Percentiles rank a stretch among this genome's conserved stretches.
Evolutionary conservation across 106 monocot genomes (phyloP).

Genomic region (Acanthochlamys bracteata): DNA sequence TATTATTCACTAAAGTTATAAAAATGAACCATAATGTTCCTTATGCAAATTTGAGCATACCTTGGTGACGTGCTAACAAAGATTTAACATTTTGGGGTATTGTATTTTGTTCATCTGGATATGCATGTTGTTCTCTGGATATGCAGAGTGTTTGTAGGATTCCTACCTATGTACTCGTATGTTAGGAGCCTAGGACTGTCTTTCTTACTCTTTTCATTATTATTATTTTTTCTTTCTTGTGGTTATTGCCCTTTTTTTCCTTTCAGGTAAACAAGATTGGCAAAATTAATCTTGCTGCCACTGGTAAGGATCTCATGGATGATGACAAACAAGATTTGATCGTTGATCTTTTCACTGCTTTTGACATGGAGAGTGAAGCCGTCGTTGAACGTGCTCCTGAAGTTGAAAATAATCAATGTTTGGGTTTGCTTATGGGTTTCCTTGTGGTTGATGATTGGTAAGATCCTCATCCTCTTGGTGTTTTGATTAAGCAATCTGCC

Average conservation of each 20-base stretch:
- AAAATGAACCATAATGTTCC: too few relatives aligned
- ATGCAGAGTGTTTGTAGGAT: too few relatives aligned
- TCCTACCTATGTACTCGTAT: too few relatives aligned
- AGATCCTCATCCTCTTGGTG: constrained; percentile 10
- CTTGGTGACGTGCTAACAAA: too few relatives aligned
- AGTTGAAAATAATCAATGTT: constrained; percentile 71
- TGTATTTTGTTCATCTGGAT: too few relatives aligned
- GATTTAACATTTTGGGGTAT: too few relatives aligned
- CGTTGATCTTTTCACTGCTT: constrained; percentile 63
- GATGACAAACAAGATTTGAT: constrained; percentile 87
- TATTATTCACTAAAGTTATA: too few relatives aligned
- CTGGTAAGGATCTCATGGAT: constrained; percentile 92
- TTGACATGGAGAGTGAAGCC: constrained; percentile 82
- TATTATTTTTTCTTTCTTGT: neutral
- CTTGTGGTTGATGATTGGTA: constrained; percentile 93
- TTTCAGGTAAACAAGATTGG: constrained; percentile 94
- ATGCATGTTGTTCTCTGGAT: too few relatives aligned
- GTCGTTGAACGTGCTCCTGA: constrained; percentile 57
- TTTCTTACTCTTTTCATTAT: neutral
- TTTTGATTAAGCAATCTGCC: too few relatives aligned
- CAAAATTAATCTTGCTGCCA: constrained; percentile 98
- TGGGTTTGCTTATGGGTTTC: constrained; percentile 90
- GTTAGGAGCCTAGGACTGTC: too few relatives aligned
- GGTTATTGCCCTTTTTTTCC: neutral
- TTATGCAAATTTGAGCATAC: too few relatives aligned